Evolutionary conservation across 2,329 filamentous ascomycete species (phyloP).

Genomic region (Mycosphaerella arachidis): DNA sequence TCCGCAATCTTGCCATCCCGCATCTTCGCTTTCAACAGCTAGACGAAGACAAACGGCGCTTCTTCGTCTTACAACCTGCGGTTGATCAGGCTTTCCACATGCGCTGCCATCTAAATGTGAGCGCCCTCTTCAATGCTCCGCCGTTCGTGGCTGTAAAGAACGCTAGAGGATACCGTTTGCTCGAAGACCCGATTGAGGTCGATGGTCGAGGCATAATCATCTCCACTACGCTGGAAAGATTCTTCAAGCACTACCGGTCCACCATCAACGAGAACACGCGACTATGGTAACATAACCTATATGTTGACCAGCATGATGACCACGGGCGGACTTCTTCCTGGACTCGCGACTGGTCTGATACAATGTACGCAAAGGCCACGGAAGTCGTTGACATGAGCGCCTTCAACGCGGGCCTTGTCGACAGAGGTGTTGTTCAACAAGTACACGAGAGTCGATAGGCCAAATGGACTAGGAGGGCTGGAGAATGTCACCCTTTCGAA

Average conservation of each 20-base stretch:
- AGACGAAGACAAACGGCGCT: neutral
- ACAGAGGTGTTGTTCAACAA: slow-evolving; percentile 1
- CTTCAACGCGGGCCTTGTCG: slow-evolving; percentile 7
- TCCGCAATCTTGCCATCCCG: neutral
- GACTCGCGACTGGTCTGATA: slow-evolving; percentile 10
- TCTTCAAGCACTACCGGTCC: slow-evolving; percentile 4
- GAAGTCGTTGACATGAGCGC: slow-evolving; percentile 10
- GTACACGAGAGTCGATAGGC: slow-evolving; percentile 1
- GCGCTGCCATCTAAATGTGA: neutral
- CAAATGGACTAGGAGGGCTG: slow-evolving; percentile 2
- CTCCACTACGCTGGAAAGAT: slow-evolving; percentile 4
- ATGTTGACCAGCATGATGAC: slow-evolving; percentile 1
- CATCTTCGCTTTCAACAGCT: neutral
- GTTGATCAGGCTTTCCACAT: neutral
- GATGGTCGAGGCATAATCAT: slow-evolving; percentile 3
- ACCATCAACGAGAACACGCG: neutral
- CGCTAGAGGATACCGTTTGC: slow-evolving; percentile 6
- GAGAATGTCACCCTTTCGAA: neutral
- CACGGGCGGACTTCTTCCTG: slow-evolving; percentile 5
- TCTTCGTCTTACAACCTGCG: slow-evolving; percentile 1
- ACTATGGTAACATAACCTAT: slow-evolving; percentile 11
- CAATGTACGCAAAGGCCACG: slow-evolving; percentile 8
- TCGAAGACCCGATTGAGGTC: slow-evolving; percentile 5
- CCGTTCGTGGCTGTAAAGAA: slow-evolving; percentile 5
- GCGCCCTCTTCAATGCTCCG: slow-evolving; percentile 1